Evolutionary conservation across 257 asterid genomes (phyloP), one percentile per base, ranked within the genome.

Genomic region (Scutellaria minor): DNA sequence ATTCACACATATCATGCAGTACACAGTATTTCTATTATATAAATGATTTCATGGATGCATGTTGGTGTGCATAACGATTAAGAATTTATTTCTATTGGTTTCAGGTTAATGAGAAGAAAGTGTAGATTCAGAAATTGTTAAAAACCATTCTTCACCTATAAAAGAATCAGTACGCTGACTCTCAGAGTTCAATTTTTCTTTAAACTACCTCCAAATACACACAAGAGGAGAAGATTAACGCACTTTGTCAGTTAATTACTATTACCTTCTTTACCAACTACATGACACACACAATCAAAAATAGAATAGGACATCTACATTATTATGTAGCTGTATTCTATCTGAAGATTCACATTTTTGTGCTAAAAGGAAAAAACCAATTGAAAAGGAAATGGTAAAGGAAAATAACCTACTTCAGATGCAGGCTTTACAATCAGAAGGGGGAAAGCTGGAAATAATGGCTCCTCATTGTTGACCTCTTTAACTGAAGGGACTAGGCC

Each of bases 401-500:
- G 68, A 46, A 75, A 54, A 41, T 20, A 63, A 71, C 96, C 47
- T 80, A 89, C 98, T 39, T 78, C 83, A 75, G 89, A 69, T 79
- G 86, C 57, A 61, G 89, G 93, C 85, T 84, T 94, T 70, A 85
- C 50, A 70, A 84, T 75, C 72, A 87, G 75, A 78, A 73, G 42
- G 53, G 95, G 96, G 77, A 87, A 76, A 64, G 91, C 93, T 20
- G 99, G 98, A 83, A 94, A 88, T 6, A 91, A 72, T 22, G 99
- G 99, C 79, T 94, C 99, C 82, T 88, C 99, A 15, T 86, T 84
- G 80, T 94, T 94, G 77, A 91, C 98, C 85, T 91, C 98, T 86
- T 87, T 94, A 27, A 94, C 90, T 56, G 97, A 89, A 72, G 99
- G 99, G 74, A 94, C 92, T 12, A 91, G 82, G 76, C 99, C 99